A percentile compares a stretch with the other conserved stretches of the same genome.
phyloP scores from a whole-genome alignment of 805 yeast species.

The Yarrowia deformans region DNA sequence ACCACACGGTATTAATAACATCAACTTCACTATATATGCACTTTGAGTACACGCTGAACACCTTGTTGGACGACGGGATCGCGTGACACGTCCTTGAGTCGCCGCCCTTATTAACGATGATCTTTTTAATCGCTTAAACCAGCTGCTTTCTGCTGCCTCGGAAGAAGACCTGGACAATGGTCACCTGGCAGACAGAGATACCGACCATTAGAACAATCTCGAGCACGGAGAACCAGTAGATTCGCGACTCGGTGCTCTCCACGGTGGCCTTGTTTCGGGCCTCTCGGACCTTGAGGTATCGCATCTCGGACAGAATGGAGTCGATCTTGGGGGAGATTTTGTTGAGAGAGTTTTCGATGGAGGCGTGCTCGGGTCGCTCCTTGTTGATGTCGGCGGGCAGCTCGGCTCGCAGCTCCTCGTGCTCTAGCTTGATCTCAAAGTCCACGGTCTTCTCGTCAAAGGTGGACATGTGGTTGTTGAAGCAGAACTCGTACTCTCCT shows the following conservation, averaged over 20 bases:
- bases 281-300: constrained; percentile 88
- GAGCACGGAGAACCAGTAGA: constrained; percentile 75
- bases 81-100: background rate
- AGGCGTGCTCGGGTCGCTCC: constrained; percentile 44
- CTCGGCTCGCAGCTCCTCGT: constrained; percentile 61
- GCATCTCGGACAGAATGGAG: constrained; percentile 53
- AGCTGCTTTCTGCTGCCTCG: constrained; percentile 45
- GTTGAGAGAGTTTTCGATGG: constrained; percentile 48
- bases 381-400: constrained; percentile 57
- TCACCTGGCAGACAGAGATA: constrained; percentile 77
- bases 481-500: constrained; percentile 91
- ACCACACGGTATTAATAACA: constrained; percentile 4
- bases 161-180: constrained; percentile 84
- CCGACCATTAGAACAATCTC: constrained; percentile 78
- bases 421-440: constrained; percentile 66
- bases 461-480: constrained; percentile 80
- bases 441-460: constrained; percentile 84
- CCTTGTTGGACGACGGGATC: background rate
- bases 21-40: constrained; percentile 19
- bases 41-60: background rate
- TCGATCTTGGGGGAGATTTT: constrained; percentile 48
- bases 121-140: constrained; percentile 8
- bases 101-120: background rate
- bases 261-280: constrained; percentile 91
- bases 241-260: constrained; percentile 75